Base-by-base conservation (phyloP, 495 filamentous ascomycete genomes). In the Chaetomium cochliodes region DNA sequence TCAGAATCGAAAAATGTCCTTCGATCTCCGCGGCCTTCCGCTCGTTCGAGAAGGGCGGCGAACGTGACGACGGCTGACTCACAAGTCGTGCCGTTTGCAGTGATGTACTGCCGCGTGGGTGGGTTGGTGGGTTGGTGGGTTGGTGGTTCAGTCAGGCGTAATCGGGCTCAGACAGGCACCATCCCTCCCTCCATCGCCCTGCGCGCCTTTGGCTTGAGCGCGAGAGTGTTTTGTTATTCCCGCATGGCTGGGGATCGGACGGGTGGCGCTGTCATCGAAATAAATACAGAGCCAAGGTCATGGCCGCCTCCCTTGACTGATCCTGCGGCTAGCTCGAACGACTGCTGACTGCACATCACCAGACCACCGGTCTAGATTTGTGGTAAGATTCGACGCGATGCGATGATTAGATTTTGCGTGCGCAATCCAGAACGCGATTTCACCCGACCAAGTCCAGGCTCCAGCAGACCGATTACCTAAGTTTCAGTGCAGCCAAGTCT, bases 1-100 rank as follows among this genome's bases (percentile, higher is more conserved):
- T 58, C 44, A 22, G 11, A 37, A 20, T 50, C 57, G 57, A 16
- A 44, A 11, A 44, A 50, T 60, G 42, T 13, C 7, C 0, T 28
- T 37, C 33, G 23, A 58, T 37, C 33, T 37, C 33, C 33, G 5
- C 9, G 28, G 13, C 22, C 39, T 44, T 46, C 22, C 12, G 11
- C 13, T 33, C 23, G 44, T 49, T 23, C 44, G 42, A 60, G 18
- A 22, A 20, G 18, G 3, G n/a, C 44, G 44, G 58, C 58, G 15
- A 52, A 53, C n/a, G 2, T n/a, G 7, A 33, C 33, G 20, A 51
- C 5, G 12, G 58, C 58, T 61, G 58, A 61, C 58, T 62, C 59
- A 62, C 22, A 51, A 44, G 4, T 28, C 20, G 54, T 37, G 12
- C 54, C 39, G 13, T 16, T 23, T 46, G 56, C 33, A 44, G 56